Percentiles rank a stretch among this genome's conserved stretches.
Evolutionary conservation across 2,329 filamentous ascomycete species (phyloP).

Genomic region (Canariomyces notabilis): DNA sequence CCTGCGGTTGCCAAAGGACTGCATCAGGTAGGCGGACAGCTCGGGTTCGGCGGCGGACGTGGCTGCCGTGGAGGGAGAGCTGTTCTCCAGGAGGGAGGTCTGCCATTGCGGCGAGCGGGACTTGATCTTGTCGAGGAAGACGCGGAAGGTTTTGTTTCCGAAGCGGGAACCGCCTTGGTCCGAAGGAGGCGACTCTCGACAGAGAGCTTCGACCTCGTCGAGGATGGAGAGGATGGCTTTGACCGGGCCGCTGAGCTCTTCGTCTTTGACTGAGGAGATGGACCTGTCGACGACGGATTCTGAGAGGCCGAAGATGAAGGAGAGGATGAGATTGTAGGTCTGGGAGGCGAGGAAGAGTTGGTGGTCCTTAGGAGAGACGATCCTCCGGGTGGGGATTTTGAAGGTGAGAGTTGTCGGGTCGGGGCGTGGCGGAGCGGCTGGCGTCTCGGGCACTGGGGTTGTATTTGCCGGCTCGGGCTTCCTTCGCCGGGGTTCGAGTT

Average conservation of each 20-base stretch:
- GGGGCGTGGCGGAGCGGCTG: conserved; percentile 64
- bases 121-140: conserved; percentile 67
- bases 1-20: conserved; percentile 79
- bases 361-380: conserved; percentile 76
- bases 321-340: conserved; percentile 68
- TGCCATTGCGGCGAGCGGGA: conserved; percentile 60
- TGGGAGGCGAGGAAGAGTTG: conserved; percentile 73
- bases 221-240: conserved; percentile 64
- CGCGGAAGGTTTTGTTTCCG: conserved; percentile 86
- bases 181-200: conserved; percentile 68
- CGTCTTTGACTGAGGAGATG: conserved; percentile 56
- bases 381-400: conserved; percentile 66
- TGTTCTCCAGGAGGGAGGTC: conserved; percentile 46
- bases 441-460: conserved; percentile 68
- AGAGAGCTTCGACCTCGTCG: conserved; percentile 60
- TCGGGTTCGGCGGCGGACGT: conserved; percentile 49
- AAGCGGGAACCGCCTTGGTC: conserved; percentile 88
- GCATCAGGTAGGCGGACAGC: conserved; percentile 70
- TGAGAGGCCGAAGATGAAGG: conserved; percentile 82
- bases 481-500: conserved; percentile 60
- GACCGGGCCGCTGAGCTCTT: conserved; percentile 54
- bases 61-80: conserved; percentile 36
- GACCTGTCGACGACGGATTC: conserved; percentile 72
- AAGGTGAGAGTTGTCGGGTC: conserved; percentile 57
- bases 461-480: conserved; percentile 46